Evolutionary conservation across 345 rosid species (phyloP).

Genomic region (Physaria fendleri): DNA sequence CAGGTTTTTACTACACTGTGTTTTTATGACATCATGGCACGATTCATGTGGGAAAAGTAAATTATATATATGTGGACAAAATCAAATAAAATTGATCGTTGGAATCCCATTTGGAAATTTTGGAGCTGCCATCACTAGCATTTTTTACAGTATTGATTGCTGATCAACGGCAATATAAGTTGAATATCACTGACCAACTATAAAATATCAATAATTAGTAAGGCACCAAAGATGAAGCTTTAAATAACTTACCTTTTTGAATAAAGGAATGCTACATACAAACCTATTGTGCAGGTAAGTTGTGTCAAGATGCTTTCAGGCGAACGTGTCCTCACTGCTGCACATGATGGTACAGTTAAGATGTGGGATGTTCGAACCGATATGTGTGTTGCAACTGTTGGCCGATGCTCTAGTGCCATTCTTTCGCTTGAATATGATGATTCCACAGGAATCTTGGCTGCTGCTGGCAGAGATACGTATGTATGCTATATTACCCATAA

Average conservation of each 20-base stretch:
- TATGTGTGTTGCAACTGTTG: conserved; percentile 97
- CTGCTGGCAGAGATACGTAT: conserved; percentile 98
- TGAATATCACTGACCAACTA: neutral
- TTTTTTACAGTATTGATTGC: neutral
- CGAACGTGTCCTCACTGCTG: conserved; percentile 88
- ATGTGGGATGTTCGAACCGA: conserved; percentile 99
- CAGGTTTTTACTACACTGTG: conserved; percentile 52
- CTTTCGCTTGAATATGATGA: conserved; percentile 96
- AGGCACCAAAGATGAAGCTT: conserved; percentile 7
- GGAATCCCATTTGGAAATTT: conserved; percentile 2
- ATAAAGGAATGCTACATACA: neutral
- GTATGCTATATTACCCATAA: conserved; percentile 21
- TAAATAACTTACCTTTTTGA: neutral
- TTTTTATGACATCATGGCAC: conserved; percentile 5
- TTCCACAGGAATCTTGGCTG: conserved; percentile 89
- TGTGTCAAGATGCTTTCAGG: conserved; percentile 93
- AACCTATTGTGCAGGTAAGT: conserved; percentile 52
- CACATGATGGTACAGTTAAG: conserved; percentile 91
- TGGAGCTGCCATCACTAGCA: conserved; percentile 7
- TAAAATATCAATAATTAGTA: neutral
- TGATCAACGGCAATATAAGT: conserved; percentile 1
- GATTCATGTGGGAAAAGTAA: neutral
- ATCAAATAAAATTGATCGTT: neutral
- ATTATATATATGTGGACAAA: neutral
- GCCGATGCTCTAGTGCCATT: conserved; percentile 89